Percentiles rank a stretch among this genome's conserved stretches.
Evolutionary conservation across 2,329 filamentous ascomycete species (phyloP).

Genomic region (Phoma herbarum): DNA sequence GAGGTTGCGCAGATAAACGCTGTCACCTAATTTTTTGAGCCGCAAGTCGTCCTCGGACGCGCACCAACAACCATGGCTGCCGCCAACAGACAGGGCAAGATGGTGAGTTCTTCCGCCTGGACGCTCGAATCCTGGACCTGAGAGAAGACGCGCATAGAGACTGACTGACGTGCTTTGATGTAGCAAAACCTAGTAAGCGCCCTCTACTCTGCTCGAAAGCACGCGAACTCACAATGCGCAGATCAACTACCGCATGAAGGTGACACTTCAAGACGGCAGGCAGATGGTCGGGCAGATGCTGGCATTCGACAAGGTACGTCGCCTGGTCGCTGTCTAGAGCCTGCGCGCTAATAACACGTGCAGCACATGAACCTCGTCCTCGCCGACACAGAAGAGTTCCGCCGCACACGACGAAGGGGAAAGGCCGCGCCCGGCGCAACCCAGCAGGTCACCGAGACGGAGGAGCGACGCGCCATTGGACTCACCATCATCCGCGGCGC

Average conservation of each 20-base stretch:
- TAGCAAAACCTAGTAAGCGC: conserved; percentile 72
- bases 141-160: conserved; percentile 56
- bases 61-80: conserved; percentile 53
- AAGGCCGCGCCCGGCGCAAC: conserved; percentile 74
- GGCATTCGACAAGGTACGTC: conserved; percentile 89
- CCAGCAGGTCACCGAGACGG: conserved; percentile 78
- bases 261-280: conserved; percentile 92
- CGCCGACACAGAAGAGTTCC: conserved; percentile 82
- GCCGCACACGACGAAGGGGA: conserved; percentile 53
- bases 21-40: conserved; percentile 13
- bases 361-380: conserved; percentile 99
- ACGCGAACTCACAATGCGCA: conserved; percentile 53
- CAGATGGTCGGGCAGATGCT: conserved; percentile 99
- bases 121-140: conserved; percentile 47
- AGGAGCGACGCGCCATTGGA: conserved; percentile 97
- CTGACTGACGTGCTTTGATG: conserved; percentile 53
- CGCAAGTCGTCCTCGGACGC: conserved; percentile 56
- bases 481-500: conserved; percentile 94
- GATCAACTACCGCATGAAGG: conserved; percentile 99
- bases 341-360: conserved; percentile 25
- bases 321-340: background rate
- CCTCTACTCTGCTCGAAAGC: conserved; percentile 26
- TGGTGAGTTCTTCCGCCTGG: conserved; percentile 74
- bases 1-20: conserved; percentile 22
- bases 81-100: conserved; percentile 95